Conservation (phyloP, 306 rosid genomes). For the Heteromeles arbutifolia region DNA sequence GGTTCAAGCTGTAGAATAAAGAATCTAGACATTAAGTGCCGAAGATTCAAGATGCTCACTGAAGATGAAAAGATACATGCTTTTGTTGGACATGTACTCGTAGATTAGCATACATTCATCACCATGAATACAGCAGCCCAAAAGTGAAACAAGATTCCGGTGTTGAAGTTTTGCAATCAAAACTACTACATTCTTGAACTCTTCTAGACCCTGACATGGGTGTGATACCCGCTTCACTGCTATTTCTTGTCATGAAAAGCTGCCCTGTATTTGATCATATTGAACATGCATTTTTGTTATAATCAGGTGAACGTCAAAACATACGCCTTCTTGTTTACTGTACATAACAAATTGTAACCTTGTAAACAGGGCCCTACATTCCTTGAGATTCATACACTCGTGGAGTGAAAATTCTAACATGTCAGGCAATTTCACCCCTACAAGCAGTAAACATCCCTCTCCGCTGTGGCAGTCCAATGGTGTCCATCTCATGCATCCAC, state of each 20-base stretch:
- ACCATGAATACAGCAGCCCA: not conserved
- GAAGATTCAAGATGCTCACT: not conserved
- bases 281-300: not conserved
- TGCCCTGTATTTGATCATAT: not conserved
- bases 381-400: constrained; percentile 7
- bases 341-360: not conserved
- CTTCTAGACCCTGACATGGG: not conserved
- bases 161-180: not conserved
- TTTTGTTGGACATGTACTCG: not conserved
- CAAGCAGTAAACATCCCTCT: constrained; percentile 20
- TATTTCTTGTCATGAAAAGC: not conserved
- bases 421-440: constrained; percentile 31
- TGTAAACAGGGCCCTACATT: constrained; percentile 12
- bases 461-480: constrained; percentile 7
- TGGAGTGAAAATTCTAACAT: constrained; percentile 17
- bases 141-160: not conserved
- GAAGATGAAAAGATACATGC: constrained; percentile 10
- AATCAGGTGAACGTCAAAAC: not conserved
- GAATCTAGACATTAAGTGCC: not conserved
- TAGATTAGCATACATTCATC: not conserved
- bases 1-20: not conserved
- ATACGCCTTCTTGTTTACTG: not conserved
- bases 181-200: not conserved
- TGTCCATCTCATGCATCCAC: constrained; percentile 28
- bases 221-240: not conserved